Conservation (phyloP, 2,329 filamentous ascomycete genomes). For the Capronia coronata region DNA sequence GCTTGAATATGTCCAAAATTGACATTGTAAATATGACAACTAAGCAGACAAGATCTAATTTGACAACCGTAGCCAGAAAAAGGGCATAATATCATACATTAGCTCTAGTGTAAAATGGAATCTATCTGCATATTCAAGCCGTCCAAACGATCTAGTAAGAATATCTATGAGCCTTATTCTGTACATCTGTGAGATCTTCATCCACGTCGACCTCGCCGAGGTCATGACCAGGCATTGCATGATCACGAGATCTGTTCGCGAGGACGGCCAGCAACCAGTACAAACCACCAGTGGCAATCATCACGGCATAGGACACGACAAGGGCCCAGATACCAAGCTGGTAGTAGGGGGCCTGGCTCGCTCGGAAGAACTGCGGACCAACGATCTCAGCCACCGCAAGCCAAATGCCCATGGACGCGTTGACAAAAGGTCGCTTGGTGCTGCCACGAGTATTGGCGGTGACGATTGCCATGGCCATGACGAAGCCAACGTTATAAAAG, state of each 20-base stretch:
- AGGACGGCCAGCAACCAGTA: constrained; percentile 2
- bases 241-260: constrained; percentile 1
- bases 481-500: constrained; percentile 7
- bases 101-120: no score
- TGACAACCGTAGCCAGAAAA: no score
- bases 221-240: neutral
- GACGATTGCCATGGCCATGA: constrained; percentile 2
- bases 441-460: constrained; percentile 4
- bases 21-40: no score
- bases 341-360: constrained; percentile 5
- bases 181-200: constrained; percentile 4
- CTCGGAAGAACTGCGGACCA: constrained; percentile 6
- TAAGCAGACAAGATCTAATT: no score
- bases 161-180: constrained; percentile 6
- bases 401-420: constrained; percentile 1
- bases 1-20: no score
- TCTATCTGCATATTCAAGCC: no score
- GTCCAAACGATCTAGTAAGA: no score
- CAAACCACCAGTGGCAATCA: neutral
- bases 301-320: constrained; percentile 1
- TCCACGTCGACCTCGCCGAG: neutral
- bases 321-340: constrained; percentile 5
- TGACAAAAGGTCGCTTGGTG: constrained; percentile 7
- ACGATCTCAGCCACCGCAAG: constrained; percentile 4
- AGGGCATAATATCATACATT: no score